A percentile compares a stretch with the other conserved stretches of the same genome.
Conservation (phyloP, 768 basidiomycete species). For the Tricholoma furcatifolium region DNA sequence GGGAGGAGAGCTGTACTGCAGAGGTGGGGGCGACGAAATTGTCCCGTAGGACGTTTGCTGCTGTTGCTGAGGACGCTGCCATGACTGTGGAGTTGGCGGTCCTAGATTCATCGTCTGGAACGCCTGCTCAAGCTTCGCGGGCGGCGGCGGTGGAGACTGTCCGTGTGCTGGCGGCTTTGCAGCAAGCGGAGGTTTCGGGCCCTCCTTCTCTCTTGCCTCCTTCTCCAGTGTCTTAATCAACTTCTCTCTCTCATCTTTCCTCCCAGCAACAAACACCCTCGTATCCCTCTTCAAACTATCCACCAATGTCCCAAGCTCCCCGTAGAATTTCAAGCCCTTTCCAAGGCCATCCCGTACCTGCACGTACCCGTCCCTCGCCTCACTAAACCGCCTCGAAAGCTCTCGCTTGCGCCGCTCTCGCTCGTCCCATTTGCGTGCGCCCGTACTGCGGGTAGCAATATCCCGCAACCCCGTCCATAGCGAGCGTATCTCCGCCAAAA, state of each 20-base stretch:
- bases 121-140: slow-evolving; percentile 5
- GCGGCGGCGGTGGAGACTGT: background rate
- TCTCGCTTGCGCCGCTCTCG: slow-evolving; percentile 80
- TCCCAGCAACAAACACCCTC: slow-evolving; percentile 57
- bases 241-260: slow-evolving; percentile 69
- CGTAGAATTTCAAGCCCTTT: slow-evolving; percentile 89
- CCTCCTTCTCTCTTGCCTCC: slow-evolving; percentile 57
- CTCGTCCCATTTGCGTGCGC: slow-evolving; percentile 80
- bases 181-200: slow-evolving; percentile 44
- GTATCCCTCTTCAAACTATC: slow-evolving; percentile 56
- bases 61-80: slow-evolving; percentile 7
- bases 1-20: slow-evolving; percentile 11
- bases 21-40: slow-evolving; percentile 17
- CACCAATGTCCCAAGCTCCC: slow-evolving; percentile 68
- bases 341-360: slow-evolving; percentile 83
- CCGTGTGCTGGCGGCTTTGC: slow-evolving; percentile 47
- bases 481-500: slow-evolving; percentile 71
- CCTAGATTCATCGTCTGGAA: slow-evolving; percentile 12
- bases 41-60: slow-evolving; percentile 20
- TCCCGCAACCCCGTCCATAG: slow-evolving; percentile 76
- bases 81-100: slow-evolving; percentile 16
- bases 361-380: slow-evolving; percentile 82
- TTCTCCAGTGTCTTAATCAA: slow-evolving; percentile 70
- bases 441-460: slow-evolving; percentile 70
- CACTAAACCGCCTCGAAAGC: slow-evolving; percentile 63